Evolutionary conservation across 768 basidiomycete genomes (phyloP), one percentile per base, ranked within the genome.

Genomic region (Galerina sulciceps): DNA sequence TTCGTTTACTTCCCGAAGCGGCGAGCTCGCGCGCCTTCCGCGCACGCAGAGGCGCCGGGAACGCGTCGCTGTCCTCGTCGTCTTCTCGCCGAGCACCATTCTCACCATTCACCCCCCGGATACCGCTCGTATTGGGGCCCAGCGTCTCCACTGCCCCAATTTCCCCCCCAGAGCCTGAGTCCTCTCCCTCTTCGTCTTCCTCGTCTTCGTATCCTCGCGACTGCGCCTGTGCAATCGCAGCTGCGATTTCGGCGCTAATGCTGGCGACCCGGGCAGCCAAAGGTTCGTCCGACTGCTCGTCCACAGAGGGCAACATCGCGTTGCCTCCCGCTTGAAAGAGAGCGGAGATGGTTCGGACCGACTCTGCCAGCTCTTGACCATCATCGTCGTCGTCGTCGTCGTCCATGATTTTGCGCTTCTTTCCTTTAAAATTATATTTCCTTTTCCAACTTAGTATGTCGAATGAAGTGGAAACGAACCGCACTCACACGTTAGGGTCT

Each of bases 181-280:
- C 81, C 62, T 79, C 79, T 50, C 73, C 86, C 23, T 81, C 85
- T 23, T 82, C 59, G 23, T 75, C 86, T 15, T 87, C 84, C 18
- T 83, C 83, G 4, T 81, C 85, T 44, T 82, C 83, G 44, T 81
- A 84, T n/a, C 76, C 75, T 47, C 82, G 82, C 14, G 86, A 83
- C 51, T 87, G 87, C 3, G 87, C 87, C 63, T 91, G 86, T 4
- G 88, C 91, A 61, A 93, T 87, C 0, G 89, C 89, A 22, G 89
- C 89, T 9, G 90, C 90, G 59, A 93, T 88, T 68, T 90, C 90
- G 5, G 87, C 88, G 57, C 88, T 90, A 62, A 93, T 89, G 58
- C 83, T 89, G n/a, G 88, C 89, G 15, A 91, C 85, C 14, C 85
- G 83, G 22, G 81, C 80, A 61, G 88, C 88, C 51, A 90, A 71